Base-by-base conservation (phyloP, 495 filamentous ascomycete genomes). In the Penicillium argentinense region DNA sequence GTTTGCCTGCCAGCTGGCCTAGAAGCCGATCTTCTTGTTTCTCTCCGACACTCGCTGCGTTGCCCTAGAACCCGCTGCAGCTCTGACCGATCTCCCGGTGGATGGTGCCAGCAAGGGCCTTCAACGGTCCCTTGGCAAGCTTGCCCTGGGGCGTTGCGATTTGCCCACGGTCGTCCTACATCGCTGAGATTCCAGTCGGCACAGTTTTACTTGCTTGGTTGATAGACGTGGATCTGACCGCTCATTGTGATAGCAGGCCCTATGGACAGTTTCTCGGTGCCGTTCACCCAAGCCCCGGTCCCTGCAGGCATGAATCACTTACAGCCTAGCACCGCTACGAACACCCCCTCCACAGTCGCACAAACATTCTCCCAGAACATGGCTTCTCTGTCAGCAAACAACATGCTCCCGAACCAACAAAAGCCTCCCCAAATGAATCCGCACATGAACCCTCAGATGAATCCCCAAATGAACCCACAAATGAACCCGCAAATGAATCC, bases 231-330 rank as follows among this genome's bases (percentile, higher is more conserved):
- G n/a, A 36, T 25, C 51, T 59, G 49, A 51, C 45, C 42, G 36
- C 42, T 44, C 47, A 48, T 36, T 21, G 14, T 45, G 16, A 26
- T 54, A 52, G 21, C 53, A 73, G 63, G 56, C 58, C 60, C 67
- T 17, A 70, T 73, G 60, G 63, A 66, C 42, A 67, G 68, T 52
- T 71, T 71, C 61, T 60, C 69, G 29, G 59, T 68, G 3, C 66
- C 66, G 3, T 75, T 67, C 48, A 50, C 60, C 43, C 72, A 73
- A 50, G 51, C 68, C 22, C 55, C 68, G 33, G 48, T 71, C 23
- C 63, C 67, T 32, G 58, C 57, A 24, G 59, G 62, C 19, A 67
- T 72, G 59, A 47, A 46, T 36, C 69, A 71, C 19, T 69, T 67
- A 18, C 67, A 64, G 19, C 64, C 65, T 22, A 55, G 56, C 14